Conservation (phyloP, 2,329 filamentous ascomycete genomes). For the Penicillium sclerotigenum region DNA sequence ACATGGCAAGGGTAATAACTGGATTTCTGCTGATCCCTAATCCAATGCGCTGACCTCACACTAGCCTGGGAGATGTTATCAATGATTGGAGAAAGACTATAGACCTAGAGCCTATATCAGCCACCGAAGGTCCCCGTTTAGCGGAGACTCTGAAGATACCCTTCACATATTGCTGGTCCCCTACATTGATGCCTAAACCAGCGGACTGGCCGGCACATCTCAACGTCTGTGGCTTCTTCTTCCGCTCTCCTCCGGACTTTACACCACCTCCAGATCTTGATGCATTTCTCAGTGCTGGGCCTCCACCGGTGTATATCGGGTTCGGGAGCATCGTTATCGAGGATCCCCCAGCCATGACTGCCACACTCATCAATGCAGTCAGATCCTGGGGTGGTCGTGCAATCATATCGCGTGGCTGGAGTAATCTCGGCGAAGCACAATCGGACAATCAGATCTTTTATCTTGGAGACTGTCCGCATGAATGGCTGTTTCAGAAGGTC, state of each 20-base stretch:
- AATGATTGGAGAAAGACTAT: constrained; percentile 39
- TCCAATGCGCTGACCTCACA: neutral
- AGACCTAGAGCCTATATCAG: constrained; percentile 36
- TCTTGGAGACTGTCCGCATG: constrained; percentile 53
- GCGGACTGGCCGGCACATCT: constrained; percentile 32
- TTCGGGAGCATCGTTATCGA: constrained; percentile 56
- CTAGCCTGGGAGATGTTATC: constrained; percentile 41
- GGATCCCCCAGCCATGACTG: constrained; percentile 44
- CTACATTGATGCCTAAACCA: constrained; percentile 36
- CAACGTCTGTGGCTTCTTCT: constrained; percentile 45
- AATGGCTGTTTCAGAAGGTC: constrained; percentile 57
- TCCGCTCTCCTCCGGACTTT: constrained; percentile 33
- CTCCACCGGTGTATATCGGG: constrained; percentile 53
- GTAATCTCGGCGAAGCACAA: constrained; percentile 40
- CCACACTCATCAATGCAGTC: constrained; percentile 47
- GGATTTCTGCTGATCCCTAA: neutral
- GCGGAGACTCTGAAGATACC: constrained; percentile 34
- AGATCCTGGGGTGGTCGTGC: constrained; percentile 48
- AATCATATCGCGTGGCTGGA: constrained; percentile 54
- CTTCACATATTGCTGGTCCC: constrained; percentile 43
- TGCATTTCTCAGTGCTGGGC: constrained; percentile 45
- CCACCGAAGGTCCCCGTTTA: constrained; percentile 33
- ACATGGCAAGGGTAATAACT: constrained; percentile 45
- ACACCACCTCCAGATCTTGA: constrained; percentile 38
- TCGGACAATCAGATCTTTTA: constrained; percentile 42